A percentile compares a stretch with the other conserved stretches of the same genome.
These are phyloP conservation scores for Diplodia intermedia DNA, from an alignment of 2,329 filamentous ascomycete genomes.

Conservation along the genomic window DNA sequence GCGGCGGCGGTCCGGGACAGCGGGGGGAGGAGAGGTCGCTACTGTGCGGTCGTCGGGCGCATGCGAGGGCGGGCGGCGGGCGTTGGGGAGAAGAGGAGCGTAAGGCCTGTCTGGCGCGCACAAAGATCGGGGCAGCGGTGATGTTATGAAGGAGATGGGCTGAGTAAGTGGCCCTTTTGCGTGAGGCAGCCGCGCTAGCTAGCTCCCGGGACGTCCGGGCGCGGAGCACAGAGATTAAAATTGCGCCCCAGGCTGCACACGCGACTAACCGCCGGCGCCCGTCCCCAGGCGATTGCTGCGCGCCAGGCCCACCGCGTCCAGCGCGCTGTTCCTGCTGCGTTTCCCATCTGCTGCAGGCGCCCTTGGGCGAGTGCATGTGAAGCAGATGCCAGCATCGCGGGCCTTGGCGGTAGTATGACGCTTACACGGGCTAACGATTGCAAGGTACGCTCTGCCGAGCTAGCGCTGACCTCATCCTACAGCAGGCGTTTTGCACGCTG, in stretches of 20 bases:
- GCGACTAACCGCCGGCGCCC: constrained; percentile 26
- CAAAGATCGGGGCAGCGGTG: constrained; percentile 26
- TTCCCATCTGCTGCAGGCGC: constrained; percentile 6
- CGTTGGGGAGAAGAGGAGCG: constrained; percentile 9
- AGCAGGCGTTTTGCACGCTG: constrained; percentile 1
- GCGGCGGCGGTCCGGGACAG: constrained; percentile 30
- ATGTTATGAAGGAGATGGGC: constrained; percentile 33
- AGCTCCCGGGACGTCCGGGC: constrained; percentile 24
- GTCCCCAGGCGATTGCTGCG: constrained; percentile 23
- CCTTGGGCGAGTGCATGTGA: constrained; percentile 4
- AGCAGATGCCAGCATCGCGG: not conserved
- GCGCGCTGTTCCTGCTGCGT: constrained; percentile 5
- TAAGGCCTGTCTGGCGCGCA: constrained; percentile 13
- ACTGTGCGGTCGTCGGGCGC: constrained; percentile 31
- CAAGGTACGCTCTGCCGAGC: constrained; percentile 6
- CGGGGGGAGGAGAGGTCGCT: constrained; percentile 7
- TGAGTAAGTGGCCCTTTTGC: constrained; percentile 30
- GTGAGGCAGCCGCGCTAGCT: constrained; percentile 29
- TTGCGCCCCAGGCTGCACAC: constrained; percentile 29
- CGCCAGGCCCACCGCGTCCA: constrained; percentile 9
- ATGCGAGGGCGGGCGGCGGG: constrained; percentile 26
- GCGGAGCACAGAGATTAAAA: constrained; percentile 22
- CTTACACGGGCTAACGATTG: constrained; percentile 20
- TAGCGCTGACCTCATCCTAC: constrained; percentile 17
- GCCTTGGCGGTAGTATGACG: constrained; percentile 10